Conservation (phyloP, 352 stramenopile genomes). For the Phytophthora citrophthora region DNA sequence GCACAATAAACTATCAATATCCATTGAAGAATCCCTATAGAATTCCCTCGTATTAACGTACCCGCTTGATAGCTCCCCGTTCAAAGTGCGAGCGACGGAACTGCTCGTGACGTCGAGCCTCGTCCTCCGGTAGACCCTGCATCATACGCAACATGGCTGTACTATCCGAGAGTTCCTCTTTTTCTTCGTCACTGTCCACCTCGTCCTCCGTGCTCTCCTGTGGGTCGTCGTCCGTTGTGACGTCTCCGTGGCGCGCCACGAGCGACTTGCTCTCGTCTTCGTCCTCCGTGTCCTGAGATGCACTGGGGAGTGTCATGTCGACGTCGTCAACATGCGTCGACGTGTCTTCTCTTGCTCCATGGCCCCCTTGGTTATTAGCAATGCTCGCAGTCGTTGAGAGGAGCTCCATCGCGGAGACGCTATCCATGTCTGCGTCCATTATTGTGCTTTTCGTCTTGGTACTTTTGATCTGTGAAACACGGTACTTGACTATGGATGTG, state of each 20-base stretch:
- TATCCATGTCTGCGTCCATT: conserved; percentile 2
- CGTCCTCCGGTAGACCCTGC: conserved; percentile 63
- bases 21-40: too few relatives aligned
- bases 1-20: background rate
- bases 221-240: conserved; percentile 63
- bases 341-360: background rate
- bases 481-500: background rate
- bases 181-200: conserved; percentile 55
- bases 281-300: conserved; percentile 54
- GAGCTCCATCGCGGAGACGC: background rate
- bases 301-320: conserved; percentile 41
- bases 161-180: conserved; percentile 64
- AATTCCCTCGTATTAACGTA: conserved; percentile 18
- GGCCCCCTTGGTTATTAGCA: background rate
- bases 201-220: conserved; percentile 55
- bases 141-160: conserved; percentile 82
- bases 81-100: conserved; percentile 88
- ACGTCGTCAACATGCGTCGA: conserved; percentile 16
- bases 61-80: conserved; percentile 76
- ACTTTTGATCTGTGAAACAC: background rate
- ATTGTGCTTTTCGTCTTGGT: too few relatives aligned
- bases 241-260: conserved; percentile 27
- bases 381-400: background rate
- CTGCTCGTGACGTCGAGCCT: conserved; percentile 78
- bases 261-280: conserved; percentile 39